Evolutionary conservation across 495 filamentous ascomycete genomes (phyloP).

Genomic region (Aspergillus nidulans): DNA sequence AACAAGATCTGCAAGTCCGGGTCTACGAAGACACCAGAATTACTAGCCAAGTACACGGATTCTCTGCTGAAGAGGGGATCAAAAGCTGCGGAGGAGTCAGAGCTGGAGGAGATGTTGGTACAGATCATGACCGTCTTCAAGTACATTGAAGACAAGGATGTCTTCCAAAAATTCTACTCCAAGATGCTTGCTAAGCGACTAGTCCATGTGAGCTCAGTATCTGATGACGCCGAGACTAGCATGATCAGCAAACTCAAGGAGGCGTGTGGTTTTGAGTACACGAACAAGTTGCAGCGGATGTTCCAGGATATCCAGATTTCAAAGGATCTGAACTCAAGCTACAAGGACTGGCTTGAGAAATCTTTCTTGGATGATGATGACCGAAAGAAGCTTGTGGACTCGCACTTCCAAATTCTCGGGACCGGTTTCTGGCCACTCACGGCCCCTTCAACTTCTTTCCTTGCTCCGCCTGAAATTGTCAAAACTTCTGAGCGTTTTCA

Average conservation of each 20-base stretch:
- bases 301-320: conserved; percentile 99
- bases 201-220: conserved; percentile 90
- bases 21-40: conserved; percentile 86
- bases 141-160: conserved; percentile 99
- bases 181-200: conserved; percentile 92
- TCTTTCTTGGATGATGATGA: conserved; percentile 56
- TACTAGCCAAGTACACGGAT: conserved; percentile 96
- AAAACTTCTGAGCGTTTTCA: conserved; percentile 85
- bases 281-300: conserved; percentile 99
- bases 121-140: conserved; percentile 99
- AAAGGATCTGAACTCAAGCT: conserved; percentile 87
- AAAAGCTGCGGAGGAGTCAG: conserved; percentile 84
- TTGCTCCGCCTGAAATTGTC: conserved; percentile 76
- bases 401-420: conserved; percentile 82
- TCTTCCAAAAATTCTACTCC: conserved; percentile 99
- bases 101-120: conserved; percentile 84
- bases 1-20: conserved; percentile 92
- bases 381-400: conserved; percentile 60
- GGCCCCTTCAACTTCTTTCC: conserved; percentile 78
- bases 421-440: conserved; percentile 97
- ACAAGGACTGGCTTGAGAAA: conserved; percentile 65
- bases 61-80: conserved; percentile 87
- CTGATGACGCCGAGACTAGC: conserved; percentile 94
- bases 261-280: conserved; percentile 97
- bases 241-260: conserved; percentile 99